Percentiles rank a stretch among this genome's conserved stretches.
These are phyloP conservation scores for Naematelia encephala DNA, from an alignment of 768 basidiomycete genomes.

Conservation along the genomic window DNA sequence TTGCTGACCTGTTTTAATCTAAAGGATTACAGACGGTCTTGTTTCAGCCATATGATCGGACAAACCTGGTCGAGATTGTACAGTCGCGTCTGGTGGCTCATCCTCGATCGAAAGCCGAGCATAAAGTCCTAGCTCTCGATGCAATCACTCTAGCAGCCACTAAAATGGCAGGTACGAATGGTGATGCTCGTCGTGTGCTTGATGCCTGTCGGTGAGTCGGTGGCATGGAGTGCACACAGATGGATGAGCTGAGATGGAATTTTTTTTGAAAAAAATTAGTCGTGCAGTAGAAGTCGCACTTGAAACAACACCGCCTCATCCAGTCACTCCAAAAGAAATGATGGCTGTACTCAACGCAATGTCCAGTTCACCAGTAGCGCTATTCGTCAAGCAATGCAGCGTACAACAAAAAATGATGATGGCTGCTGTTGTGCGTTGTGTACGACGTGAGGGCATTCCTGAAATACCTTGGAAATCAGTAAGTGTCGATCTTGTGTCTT, in stretches of 20 bases:
- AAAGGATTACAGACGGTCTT: slow-evolving; percentile 46
- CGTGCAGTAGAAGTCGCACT: slow-evolving; percentile 76
- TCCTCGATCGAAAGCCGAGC: slow-evolving; percentile 54
- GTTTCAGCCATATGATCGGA: slow-evolving; percentile 75
- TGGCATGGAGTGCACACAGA: too few species aligned
- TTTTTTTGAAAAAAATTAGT: too few species aligned
- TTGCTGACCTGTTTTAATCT: not conserved
- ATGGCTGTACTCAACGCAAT: slow-evolving; percentile 74
- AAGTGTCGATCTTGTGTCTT: slow-evolving; percentile 40
- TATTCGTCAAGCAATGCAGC: slow-evolving; percentile 75
- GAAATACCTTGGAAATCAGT: slow-evolving; percentile 84
- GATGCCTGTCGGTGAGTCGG: slow-evolving; percentile 87
- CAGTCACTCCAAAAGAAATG: slow-evolving; percentile 69
- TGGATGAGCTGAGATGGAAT: too few species aligned
- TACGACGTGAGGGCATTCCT: slow-evolving; percentile 76
- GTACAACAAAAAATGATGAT: slow-evolving; percentile 87
- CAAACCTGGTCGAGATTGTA: slow-evolving; percentile 79
- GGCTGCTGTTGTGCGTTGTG: slow-evolving; percentile 73
- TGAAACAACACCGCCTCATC: slow-evolving; percentile 48
- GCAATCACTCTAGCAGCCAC: slow-evolving; percentile 82
- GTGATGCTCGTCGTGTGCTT: slow-evolving; percentile 86
- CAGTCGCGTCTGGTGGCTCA: slow-evolving; percentile 67
- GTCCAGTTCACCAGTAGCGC: slow-evolving; percentile 86
- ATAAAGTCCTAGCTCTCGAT: slow-evolving; percentile 60
- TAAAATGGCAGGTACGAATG: slow-evolving; percentile 75